Evolutionary conservation across 768 basidiomycete species (phyloP), one percentile per base, ranked within the genome.

Genomic region (Agrocybe praecox): DNA sequence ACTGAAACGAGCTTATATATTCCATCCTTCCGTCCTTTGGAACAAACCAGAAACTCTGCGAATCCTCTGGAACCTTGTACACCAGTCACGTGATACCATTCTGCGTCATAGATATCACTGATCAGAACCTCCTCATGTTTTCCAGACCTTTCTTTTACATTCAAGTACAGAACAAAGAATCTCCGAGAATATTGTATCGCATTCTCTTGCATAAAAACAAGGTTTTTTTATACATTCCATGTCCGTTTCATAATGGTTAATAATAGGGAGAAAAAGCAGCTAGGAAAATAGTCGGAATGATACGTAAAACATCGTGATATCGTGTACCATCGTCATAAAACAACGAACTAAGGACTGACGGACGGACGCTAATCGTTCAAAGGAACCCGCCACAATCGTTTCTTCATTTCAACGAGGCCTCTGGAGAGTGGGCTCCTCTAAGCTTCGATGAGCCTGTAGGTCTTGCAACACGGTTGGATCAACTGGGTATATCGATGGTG

Each of bases 391-490:
- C 26, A 29, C 26, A 29, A 29, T 29, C 26, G 26, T 29, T 53
- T 32, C 54, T 52, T 55, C 26, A 26, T 45, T n/a, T 53, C 36
- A 63, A 51, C 59, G 64, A 46, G 56, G 60, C 51, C 65, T 62
- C 56, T 57, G 57, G 52, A 55, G 66, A 49, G 54, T 59, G 61
- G 65, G 67, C 59, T 88, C 87, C 46, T 93, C 91, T 62, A 93
- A 78, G 75, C 90, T 92, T 69, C 89, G 80, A 69, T 94, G 93
- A 15, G 89, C 88, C 74, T 94, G 92, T 55, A 94, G 76, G 72
- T 96, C 94, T 34, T 88, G 88, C 62, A 96, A 75, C 24, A 96
- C 94, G 46, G 86, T 85, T 2, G 94, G 92, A 72, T 96, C 94
- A 67, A 96, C 91, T 91, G 71, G 45, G 46, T 22, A 33, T 24